phyloP scores from a whole-genome alignment of 192 early-diverging fungal genomes.

The Helicostylum pulchrum region DNA sequence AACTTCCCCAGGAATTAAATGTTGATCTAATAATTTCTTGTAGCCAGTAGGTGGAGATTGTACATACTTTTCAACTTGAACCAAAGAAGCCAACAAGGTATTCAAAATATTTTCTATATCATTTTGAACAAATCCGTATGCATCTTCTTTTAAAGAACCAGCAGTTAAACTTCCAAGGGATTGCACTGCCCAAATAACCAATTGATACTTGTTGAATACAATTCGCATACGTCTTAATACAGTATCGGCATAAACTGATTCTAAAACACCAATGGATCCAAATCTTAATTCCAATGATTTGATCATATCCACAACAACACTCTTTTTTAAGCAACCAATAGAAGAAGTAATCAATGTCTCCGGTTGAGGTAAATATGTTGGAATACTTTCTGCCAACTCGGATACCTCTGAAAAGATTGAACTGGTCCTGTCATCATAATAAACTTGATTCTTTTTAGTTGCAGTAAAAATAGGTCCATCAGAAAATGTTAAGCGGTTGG shows the following conservation, averaged over 20 bases:
- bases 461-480: not conserved
- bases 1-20: slow-evolving; percentile 7
- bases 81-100: slow-evolving; percentile 23
- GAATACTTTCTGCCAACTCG: not conserved
- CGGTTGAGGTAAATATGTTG: not conserved
- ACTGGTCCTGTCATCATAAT: slow-evolving; percentile 10
- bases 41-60: slow-evolving; percentile 15
- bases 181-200: slow-evolving; percentile 28
- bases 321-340: not conserved
- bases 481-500: not conserved
- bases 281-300: not conserved
- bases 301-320: not conserved
- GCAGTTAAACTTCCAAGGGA: slow-evolving; percentile 26
- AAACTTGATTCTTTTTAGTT: not conserved
- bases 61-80: slow-evolving; percentile 17
- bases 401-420: not conserved
- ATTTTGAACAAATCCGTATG: slow-evolving; percentile 30
- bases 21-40: slow-evolving; percentile 1
- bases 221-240: slow-evolving; percentile 5
- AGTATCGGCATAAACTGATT: not conserved
- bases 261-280: not conserved
- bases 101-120: slow-evolving; percentile 31
- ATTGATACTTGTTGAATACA: slow-evolving; percentile 20
- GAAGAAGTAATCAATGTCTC: not conserved
- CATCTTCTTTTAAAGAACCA: slow-evolving; percentile 32